Evolutionary conservation across 1,284 basidiomycete species (phyloP).

Genomic region (Cystobasidium sp.): DNA sequence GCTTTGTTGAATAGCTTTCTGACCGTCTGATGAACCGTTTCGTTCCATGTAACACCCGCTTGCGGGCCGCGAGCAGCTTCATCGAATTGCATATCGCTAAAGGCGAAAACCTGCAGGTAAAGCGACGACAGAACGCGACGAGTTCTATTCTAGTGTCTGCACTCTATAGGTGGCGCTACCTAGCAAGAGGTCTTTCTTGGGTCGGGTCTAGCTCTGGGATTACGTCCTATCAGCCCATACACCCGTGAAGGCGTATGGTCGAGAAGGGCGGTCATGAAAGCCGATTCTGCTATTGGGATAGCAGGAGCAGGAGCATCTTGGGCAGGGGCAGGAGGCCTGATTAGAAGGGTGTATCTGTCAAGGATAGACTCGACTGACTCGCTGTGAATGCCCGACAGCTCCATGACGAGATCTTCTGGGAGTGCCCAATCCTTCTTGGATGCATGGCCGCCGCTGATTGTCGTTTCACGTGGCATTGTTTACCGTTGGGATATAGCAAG

Average conservation of each 20-base stretch:
- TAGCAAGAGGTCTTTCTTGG: too few relatives aligned
- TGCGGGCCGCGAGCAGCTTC: slow-evolving; percentile 45
- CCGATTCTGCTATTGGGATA: background rate
- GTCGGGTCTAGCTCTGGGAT: too few relatives aligned
- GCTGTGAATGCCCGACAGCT: background rate
- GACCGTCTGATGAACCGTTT: slow-evolving; percentile 68
- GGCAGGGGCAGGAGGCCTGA: background rate
- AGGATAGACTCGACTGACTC: background rate
- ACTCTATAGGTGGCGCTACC: too few relatives aligned
- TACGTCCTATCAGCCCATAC: too few relatives aligned
- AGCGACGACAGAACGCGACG: too few relatives aligned
- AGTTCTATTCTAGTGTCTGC: too few relatives aligned
- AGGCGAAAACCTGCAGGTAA: slow-evolving; percentile 65
- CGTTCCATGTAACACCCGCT: slow-evolving; percentile 51
- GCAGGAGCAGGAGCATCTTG: background rate
- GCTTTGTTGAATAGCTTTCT: slow-evolving; percentile 62
- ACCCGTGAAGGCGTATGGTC: too few relatives aligned
- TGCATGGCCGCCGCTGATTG: background rate
- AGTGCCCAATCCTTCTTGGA: slow-evolving; percentile 21
- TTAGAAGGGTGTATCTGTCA: background rate
- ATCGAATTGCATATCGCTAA: slow-evolving; percentile 79
- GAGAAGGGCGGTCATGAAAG: slow-evolving; percentile 36
- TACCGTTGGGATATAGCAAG: background rate
- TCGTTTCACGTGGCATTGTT: background rate
- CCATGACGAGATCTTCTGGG: slow-evolving; percentile 6